A percentile compares a stretch with the other conserved stretches of the same genome.
phyloP scores from a whole-genome alignment of 345 rosid genomes.

The Anastatica hierochuntica region DNA sequence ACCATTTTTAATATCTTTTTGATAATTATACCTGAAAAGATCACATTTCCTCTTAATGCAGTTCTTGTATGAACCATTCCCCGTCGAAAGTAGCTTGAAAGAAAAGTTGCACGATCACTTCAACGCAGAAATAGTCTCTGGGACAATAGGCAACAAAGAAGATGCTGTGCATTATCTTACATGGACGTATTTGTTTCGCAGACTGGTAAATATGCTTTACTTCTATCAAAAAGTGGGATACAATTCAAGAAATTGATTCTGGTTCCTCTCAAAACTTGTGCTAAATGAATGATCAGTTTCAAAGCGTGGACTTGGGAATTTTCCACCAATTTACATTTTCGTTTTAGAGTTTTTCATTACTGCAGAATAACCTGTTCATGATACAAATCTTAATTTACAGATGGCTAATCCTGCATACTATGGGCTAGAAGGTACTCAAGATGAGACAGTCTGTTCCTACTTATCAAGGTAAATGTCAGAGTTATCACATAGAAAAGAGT shows the following conservation, averaged over 20 bases:
- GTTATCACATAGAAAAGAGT: not conserved
- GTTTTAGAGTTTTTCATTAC: not conserved
- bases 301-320: not conserved
- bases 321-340: not conserved
- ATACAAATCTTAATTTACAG: conserved; percentile 30
- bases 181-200: conserved; percentile 93
- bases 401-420: conserved; percentile 95
- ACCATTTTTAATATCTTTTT: conserved; percentile 4
- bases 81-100: conserved; percentile 95
- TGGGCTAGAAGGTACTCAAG: conserved; percentile 67
- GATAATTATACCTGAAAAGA: conserved; percentile 1
- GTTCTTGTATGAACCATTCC: conserved; percentile 98
- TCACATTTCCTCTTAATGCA: conserved; percentile 30
- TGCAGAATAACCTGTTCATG: not conserved
- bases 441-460: conserved; percentile 62
- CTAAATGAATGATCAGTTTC: conserved; percentile 4
- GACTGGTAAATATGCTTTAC: conserved; percentile 56
- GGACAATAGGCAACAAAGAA: conserved; percentile 84
- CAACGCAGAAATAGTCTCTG: conserved; percentile 87
- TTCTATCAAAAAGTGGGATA: not conserved
- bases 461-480: conserved; percentile 58
- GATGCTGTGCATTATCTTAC: conserved; percentile 92
- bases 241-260: not conserved
- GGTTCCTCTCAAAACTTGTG: not conserved
- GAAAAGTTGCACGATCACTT: conserved; percentile 79